These are phyloP conservation scores for Sclerotinia spermophila DNA, from an alignment of 2,329 filamentous ascomycete genomes.

Conservation along the genomic window DNA sequence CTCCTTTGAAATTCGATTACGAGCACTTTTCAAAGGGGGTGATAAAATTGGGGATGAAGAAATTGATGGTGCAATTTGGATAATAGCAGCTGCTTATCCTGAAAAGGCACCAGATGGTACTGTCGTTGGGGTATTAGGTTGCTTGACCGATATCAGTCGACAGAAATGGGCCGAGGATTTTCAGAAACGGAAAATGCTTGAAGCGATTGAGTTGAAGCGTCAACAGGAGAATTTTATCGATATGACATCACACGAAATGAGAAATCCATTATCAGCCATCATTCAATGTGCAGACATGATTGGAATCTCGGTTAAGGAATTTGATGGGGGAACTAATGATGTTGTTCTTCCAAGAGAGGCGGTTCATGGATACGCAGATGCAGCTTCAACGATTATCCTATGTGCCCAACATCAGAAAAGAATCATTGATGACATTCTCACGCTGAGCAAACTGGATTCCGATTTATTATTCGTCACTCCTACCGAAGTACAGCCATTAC, in stretches of 20 bases:
- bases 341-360: constrained; percentile 45
- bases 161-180: constrained; percentile 66
- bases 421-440: constrained; percentile 65
- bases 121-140: constrained; percentile 73
- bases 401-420: constrained; percentile 71
- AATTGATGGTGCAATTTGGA: constrained; percentile 66
- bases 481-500: constrained; percentile 64
- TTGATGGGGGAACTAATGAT: constrained; percentile 66
- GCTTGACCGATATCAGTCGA: constrained; percentile 79
- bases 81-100: constrained; percentile 71
- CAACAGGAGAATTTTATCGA: constrained; percentile 82
- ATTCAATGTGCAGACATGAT: constrained; percentile 69
- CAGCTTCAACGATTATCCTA: constrained; percentile 75
- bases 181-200: constrained; percentile 44
- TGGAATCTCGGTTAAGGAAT: constrained; percentile 38
- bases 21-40: constrained; percentile 46
- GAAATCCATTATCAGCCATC: constrained; percentile 70
- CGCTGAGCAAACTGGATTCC: constrained; percentile 66
- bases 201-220: constrained; percentile 56
- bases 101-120: constrained; percentile 59
- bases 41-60: constrained; percentile 52
- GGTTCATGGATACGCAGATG: constrained; percentile 60
- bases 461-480: constrained; percentile 68
- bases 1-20: constrained; percentile 28
- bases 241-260: constrained; percentile 68